These are phyloP conservation scores for Rasamsonia emersonii DNA, from an alignment of 2,329 filamentous ascomycete genomes.

Conservation along the genomic window DNA sequence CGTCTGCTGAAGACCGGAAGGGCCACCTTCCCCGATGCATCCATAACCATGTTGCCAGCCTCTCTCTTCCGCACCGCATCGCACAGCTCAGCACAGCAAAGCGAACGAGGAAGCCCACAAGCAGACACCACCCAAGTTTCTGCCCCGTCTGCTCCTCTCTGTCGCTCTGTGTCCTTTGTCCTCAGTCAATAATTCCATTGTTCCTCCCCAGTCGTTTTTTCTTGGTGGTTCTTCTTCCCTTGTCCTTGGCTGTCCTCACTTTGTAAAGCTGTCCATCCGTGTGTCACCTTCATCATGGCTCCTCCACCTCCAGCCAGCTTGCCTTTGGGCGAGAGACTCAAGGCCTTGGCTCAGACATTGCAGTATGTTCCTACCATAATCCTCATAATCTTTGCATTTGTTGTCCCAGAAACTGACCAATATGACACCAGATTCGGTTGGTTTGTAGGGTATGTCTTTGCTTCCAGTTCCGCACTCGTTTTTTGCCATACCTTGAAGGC, in stretches of 20 bases:
- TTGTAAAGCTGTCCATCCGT: too few species aligned
- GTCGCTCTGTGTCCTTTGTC: neutral
- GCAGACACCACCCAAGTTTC: neutral
- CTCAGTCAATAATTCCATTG: neutral
- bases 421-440: constrained; percentile 52
- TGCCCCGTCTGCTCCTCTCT: neutral
- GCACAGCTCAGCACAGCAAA: too few species aligned
- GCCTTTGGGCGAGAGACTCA: constrained; percentile 65
- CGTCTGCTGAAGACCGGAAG: too few species aligned
- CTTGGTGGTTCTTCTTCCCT: neutral
- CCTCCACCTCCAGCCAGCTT: constrained; percentile 62
- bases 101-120: too few species aligned
- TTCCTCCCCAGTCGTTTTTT: constrained; percentile 3
- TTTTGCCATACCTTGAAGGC: constrained; percentile 4
- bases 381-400: constrained; percentile 17
- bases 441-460: constrained; percentile 65
- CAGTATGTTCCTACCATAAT: constrained; percentile 70
- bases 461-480: constrained; percentile 8
- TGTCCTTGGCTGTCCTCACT: too few species aligned
- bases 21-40: too few species aligned
- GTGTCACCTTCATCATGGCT: constrained; percentile 53
- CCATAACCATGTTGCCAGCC: too few species aligned
- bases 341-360: constrained; percentile 75
- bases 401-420: constrained; percentile 14
- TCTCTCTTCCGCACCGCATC: too few species aligned